Base-by-base conservation (phyloP, 75 land plant genomes). In the Picea glauca region DNA sequence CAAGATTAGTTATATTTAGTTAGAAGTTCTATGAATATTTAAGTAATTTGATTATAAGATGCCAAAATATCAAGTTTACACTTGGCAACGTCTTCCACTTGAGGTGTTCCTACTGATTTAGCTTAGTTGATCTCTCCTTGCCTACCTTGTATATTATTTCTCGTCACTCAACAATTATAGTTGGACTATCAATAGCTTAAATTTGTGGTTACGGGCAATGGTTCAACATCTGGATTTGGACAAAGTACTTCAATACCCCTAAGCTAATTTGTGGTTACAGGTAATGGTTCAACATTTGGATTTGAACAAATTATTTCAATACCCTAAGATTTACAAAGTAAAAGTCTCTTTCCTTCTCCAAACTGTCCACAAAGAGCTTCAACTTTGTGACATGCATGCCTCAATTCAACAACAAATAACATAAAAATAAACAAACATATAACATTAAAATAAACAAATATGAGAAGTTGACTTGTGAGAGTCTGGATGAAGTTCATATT, bases 311-410 rank as follows among this genome's bases (percentile, higher is more conserved):
- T 89, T 6, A 93, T 93, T 81, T 96, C 98, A 50, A 96, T 89
- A 72, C 96, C 46, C 96, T 80, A 5, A 96, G 85, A 70, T 96
- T 96, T 31, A 86, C 80, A 82, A 91, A 96, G 78, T 96, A 96
- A 76, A 96, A 96, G 33, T 96, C 99, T 58, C 97, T 85, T 85
- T 96, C 99, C 75, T 92, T 96, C 79, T 96, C 99, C 81, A 96
- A 72, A 73, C 86, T 82, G 72, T 94, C 93, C 1, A 90, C 84
- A 11, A 89, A 90, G 15, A 90, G 81, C 82, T 89, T 93, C 58
- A 93, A 85, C 30, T 92, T 88, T 17, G 86, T 78, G 14, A 92
- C 74, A 93, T 95, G 90, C 68, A 64, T 23, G 46, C 75, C 43
- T 20, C 35, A 46, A 74, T 46, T 11, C 12, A 1, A 50, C 30